Percentiles rank a stretch among this genome's conserved stretches.
These are phyloP conservation scores for Ambrosia hybrid DNA, from an alignment of 140 eudicot species.

Conservation along the genomic window DNA sequence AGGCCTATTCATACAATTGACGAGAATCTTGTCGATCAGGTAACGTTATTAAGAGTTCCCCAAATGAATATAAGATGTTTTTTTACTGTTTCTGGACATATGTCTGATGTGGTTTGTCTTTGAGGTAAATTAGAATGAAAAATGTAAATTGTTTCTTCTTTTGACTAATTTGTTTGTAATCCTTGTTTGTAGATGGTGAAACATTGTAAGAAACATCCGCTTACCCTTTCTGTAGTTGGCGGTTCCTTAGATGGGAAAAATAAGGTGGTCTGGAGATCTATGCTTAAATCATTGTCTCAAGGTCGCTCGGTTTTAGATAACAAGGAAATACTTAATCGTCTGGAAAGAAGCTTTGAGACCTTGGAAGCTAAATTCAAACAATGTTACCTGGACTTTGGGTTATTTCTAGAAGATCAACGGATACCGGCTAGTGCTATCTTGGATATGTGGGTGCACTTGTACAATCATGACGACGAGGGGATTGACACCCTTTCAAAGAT, in stretches of 20 bases:
- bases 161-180: neutral
- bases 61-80: neutral
- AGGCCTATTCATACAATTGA: neutral
- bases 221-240: slow-evolving; percentile 51
- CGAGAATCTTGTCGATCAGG: slow-evolving; percentile 43
- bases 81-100: too few relatives aligned
- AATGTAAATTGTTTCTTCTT: too few relatives aligned
- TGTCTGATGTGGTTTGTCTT: too few relatives aligned
- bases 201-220: slow-evolving; percentile 48
- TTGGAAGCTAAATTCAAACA: slow-evolving; percentile 39
- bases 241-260: slow-evolving; percentile 37
- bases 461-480: slow-evolving; percentile 47
- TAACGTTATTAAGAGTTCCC: slow-evolving; percentile 12
- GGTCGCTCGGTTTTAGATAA: slow-evolving; percentile 34
- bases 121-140: too few relatives aligned
- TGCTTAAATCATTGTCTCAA: slow-evolving; percentile 21
- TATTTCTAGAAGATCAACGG: slow-evolving; percentile 52
- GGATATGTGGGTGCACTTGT: slow-evolving; percentile 60
- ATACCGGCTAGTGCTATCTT: slow-evolving; percentile 41
- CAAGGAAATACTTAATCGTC: slow-evolving; percentile 20
- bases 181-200: slow-evolving; percentile 42
- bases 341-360: slow-evolving; percentile 43
- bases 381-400: slow-evolving; percentile 48
- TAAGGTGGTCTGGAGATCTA: slow-evolving; percentile 28
- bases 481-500: slow-evolving; percentile 25